phyloP scores from a whole-genome alignment of 805 yeast species.

The Candida peoriensis region DNA sequence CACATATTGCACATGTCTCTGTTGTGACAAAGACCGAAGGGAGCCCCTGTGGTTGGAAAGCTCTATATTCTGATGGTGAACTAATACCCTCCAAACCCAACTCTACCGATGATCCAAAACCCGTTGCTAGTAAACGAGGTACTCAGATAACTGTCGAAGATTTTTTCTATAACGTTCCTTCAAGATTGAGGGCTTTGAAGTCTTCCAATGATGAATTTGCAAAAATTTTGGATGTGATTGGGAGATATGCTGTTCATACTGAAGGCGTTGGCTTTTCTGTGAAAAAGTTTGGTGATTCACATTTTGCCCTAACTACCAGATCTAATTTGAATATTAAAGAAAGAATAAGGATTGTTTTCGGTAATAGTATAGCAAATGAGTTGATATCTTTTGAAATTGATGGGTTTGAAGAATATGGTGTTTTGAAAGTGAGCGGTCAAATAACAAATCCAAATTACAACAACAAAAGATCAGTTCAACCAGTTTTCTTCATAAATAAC shows the following conservation, averaged over 20 bases:
- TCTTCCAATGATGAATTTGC: constrained; percentile 70
- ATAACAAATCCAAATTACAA: constrained; percentile 68
- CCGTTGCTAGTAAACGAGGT: constrained; percentile 84
- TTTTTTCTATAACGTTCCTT: constrained; percentile 81
- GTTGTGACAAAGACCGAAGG: constrained; percentile 68
- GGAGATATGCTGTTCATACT: constrained; percentile 77
- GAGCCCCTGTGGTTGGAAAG: constrained; percentile 65
- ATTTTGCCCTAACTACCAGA: constrained; percentile 58
- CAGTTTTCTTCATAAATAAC: constrained; percentile 80
- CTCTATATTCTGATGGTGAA: constrained; percentile 64
- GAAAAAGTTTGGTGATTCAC: constrained; percentile 73
- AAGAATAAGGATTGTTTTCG: constrained; percentile 69
- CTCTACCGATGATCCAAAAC: constrained; percentile 45
- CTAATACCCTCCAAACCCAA: constrained; percentile 40
- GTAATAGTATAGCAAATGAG: constrained; percentile 62
- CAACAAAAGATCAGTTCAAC: constrained; percentile 58
- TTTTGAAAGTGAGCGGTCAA: constrained; percentile 49
- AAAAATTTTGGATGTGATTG: constrained; percentile 75
- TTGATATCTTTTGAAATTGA: constrained; percentile 42
- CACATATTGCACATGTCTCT: constrained; percentile 79
- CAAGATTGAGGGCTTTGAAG: constrained; percentile 63
- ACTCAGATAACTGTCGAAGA: constrained; percentile 85
- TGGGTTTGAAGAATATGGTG: constrained; percentile 39
- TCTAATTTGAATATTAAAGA: constrained; percentile 49
- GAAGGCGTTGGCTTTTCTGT: constrained; percentile 68